A percentile compares a stretch with the other conserved stretches of the same genome.
These are phyloP conservation scores for Talaromyces funiculosus DNA, from an alignment of 2,329 filamentous ascomycete genomes.

Conservation along the genomic window DNA sequence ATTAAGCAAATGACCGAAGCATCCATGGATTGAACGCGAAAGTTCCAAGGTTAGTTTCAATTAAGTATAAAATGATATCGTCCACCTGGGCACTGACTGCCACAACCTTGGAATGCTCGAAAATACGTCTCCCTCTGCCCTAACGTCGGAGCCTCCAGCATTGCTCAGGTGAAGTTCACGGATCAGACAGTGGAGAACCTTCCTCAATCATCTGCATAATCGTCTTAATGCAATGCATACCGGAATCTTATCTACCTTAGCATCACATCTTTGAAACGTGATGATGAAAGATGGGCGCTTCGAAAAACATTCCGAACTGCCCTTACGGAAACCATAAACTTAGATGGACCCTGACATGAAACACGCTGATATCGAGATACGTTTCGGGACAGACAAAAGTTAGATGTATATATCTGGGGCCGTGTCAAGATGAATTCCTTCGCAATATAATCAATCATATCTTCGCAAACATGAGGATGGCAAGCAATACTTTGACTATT, in stretches of 20 bases:
- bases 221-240: constrained; percentile 73
- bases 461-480: constrained; percentile 20
- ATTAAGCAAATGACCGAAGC: no score
- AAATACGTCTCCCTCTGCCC: constrained; percentile 82
- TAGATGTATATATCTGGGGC: not conserved
- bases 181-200: constrained; percentile 81
- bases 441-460: constrained; percentile 67
- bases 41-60: no score
- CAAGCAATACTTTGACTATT: not conserved
- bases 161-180: constrained; percentile 79
- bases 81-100: constrained; percentile 63
- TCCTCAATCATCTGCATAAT: constrained; percentile 82
- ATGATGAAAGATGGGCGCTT: constrained; percentile 81
- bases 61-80: constrained; percentile 19
- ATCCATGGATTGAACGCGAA: no score
- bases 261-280: constrained; percentile 73
- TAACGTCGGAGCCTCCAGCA: constrained; percentile 75
- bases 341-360: constrained; percentile 72
- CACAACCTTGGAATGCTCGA: constrained; percentile 70
- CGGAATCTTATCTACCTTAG: constrained; percentile 94
- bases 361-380: constrained; percentile 84
- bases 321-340: constrained; percentile 83
- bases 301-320: constrained; percentile 75
- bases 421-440: constrained; percentile 56
- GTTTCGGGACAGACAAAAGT: constrained; percentile 64